Percentiles rank a stretch among this genome's conserved stretches.
phyloP scores from a whole-genome alignment of 495 filamentous ascomycete genomes.

The Penicillium pancosmium region DNA sequence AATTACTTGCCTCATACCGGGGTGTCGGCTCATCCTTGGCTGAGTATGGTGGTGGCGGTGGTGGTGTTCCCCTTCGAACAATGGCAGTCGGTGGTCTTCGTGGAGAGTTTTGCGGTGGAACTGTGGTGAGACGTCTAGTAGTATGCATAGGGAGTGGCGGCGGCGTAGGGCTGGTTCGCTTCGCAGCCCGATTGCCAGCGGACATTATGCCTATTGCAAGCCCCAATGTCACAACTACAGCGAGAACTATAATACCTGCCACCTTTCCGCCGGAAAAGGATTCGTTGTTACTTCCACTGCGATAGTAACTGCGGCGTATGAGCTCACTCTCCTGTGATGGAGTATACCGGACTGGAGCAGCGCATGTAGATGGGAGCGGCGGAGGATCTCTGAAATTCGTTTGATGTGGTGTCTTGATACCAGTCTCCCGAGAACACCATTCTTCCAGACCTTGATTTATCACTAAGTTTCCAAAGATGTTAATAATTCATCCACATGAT shows the following conservation, averaged over 20 bases:
- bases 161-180: neutral
- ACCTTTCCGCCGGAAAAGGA: too few relatives aligned
- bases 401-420: neutral
- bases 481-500: neutral
- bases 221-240: neutral
- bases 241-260: neutral
- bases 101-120: neutral
- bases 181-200: neutral
- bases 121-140: neutral
- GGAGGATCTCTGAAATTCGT: neutral
- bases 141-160: neutral
- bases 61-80: neutral
- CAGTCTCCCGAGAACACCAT: neutral
- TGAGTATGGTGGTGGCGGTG: constrained; percentile 11
- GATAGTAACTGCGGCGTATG: too few relatives aligned
- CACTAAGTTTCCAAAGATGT: neutral
- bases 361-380: neutral
- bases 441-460: neutral
- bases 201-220: too few relatives aligned
- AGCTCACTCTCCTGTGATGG: neutral
- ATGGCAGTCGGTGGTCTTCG: neutral
- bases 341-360: neutral
- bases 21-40: constrained; percentile 5
- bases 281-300: too few relatives aligned
- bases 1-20: neutral